A percentile compares a stretch with the other conserved stretches of the same genome.
These are phyloP conservation scores for Tylopilus sp. DNA, from an alignment of 768 basidiomycete genomes.

Conservation along the genomic window DNA sequence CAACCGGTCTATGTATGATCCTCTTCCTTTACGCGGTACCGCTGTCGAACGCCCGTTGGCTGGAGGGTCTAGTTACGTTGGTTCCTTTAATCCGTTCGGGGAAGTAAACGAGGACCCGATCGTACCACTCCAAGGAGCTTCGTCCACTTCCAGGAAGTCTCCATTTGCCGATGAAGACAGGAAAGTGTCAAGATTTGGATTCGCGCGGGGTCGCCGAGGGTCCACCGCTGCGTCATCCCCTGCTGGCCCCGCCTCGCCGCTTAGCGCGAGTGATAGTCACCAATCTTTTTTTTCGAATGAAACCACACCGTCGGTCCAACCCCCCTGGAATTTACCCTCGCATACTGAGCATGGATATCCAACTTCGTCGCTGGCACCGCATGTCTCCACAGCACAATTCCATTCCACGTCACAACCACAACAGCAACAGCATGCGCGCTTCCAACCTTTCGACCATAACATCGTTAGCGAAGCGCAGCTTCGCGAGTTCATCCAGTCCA, in stretches of 20 bases:
- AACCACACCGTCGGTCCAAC: constrained; percentile 34
- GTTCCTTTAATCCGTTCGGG: constrained; percentile 80
- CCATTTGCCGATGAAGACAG: constrained; percentile 55
- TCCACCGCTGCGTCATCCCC: constrained; percentile 60
- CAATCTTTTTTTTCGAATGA: constrained; percentile 47
- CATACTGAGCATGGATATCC: constrained; percentile 43
- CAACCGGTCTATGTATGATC: constrained; percentile 55
- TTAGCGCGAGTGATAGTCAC: constrained; percentile 47
- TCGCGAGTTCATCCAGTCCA: constrained; percentile 70
- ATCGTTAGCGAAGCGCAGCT: constrained; percentile 71
- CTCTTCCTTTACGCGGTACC: constrained; percentile 39
- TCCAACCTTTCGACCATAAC: constrained; percentile 54
- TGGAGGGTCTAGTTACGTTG: constrained; percentile 55
- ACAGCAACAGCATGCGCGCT: constrained; percentile 36
- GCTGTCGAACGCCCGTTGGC: constrained; percentile 46
- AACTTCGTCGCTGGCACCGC: constrained; percentile 47
- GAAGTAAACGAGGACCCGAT: constrained; percentile 51
- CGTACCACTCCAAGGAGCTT: constrained; percentile 25
- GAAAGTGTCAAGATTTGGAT: constrained; percentile 78
- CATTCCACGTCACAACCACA: constrained; percentile 35
- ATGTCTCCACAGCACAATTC: constrained; percentile 37
- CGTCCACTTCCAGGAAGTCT: constrained; percentile 35
- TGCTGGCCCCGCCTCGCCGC: constrained; percentile 52
- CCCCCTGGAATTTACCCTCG: constrained; percentile 44
- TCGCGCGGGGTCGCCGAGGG: constrained; percentile 67